These are phyloP conservation scores for Ceraceosorus guamensis DNA, from an alignment of 1,284 basidiomycete genomes.

Conservation along the genomic window DNA sequence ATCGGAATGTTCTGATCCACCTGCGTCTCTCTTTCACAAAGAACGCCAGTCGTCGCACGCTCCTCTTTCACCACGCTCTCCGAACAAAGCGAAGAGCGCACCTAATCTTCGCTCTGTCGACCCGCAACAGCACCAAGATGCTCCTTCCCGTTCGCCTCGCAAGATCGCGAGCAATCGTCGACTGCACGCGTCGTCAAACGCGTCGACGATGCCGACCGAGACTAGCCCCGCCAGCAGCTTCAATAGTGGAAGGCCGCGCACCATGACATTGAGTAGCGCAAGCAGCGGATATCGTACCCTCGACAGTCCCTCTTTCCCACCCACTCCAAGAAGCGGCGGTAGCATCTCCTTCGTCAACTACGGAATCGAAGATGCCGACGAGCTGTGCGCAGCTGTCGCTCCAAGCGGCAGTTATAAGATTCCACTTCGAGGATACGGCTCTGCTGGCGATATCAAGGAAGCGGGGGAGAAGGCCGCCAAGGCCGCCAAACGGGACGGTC, in stretches of 20 bases:
- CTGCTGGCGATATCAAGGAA: background rate
- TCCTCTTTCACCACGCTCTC: constrained; percentile 9
- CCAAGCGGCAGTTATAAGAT: constrained; percentile 43
- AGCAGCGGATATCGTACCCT: too few relatives aligned
- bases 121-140: constrained; percentile 1
- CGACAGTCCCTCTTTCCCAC: too few relatives aligned
- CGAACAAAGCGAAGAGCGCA: constrained; percentile 26
- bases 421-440: constrained; percentile 30
- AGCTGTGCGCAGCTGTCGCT: constrained; percentile 43
- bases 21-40: background rate
- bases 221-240: too few relatives aligned
- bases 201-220: background rate
- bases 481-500: background rate
- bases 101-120: constrained; percentile 18
- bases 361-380: constrained; percentile 44
- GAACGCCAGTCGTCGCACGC: background rate
- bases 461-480: background rate
- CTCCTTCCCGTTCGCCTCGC: background rate
- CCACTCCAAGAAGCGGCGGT: background rate
- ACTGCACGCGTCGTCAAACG: background rate
- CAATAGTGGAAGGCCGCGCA: too few relatives aligned
- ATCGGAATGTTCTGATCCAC: background rate
- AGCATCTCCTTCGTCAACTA: constrained; percentile 44
- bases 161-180: constrained; percentile 9
- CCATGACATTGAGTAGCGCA: too few relatives aligned